Evolutionary conservation across 1,284 basidiomycete species (phyloP).

Genomic region (Apiotrichum domesticum): DNA sequence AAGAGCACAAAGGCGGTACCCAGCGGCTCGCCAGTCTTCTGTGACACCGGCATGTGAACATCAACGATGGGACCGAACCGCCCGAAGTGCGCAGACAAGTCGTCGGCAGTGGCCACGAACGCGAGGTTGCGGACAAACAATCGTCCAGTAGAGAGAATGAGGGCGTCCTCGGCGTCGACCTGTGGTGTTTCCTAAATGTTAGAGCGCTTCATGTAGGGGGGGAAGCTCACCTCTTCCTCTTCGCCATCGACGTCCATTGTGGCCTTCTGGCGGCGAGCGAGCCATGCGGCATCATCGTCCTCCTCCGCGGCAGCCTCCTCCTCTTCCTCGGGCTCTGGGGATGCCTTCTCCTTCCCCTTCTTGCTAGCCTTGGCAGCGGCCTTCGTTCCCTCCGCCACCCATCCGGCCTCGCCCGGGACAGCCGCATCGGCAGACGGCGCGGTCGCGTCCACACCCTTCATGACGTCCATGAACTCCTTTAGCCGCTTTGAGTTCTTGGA

Average conservation of each 20-base stretch:
- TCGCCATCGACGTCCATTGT: conserved; percentile 12
- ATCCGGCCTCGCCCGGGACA: conserved; percentile 31
- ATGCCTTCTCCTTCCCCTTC: conserved; percentile 56
- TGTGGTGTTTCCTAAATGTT: conserved; percentile 2
- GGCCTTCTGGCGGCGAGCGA: conserved; percentile 51
- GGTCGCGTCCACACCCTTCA: conserved; percentile 48
- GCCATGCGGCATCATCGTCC: conserved; percentile 67
- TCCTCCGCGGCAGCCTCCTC: conserved; percentile 58
- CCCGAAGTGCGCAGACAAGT: conserved; percentile 64
- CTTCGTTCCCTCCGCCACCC: conserved; percentile 28
- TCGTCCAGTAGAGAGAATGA: conserved; percentile 70
- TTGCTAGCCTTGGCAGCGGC: conserved; percentile 40
- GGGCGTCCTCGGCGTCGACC: conserved; percentile 49
- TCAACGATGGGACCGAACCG: conserved; percentile 68
- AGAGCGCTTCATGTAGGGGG: too few relatives aligned
- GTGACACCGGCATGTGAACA: conserved; percentile 73
- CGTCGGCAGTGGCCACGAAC: conserved; percentile 70
- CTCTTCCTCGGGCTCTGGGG: conserved; percentile 32
- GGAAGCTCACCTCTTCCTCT: conserved; percentile 14
- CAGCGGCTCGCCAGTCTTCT: conserved; percentile 66
- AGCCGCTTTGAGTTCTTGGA: conserved; percentile 54
- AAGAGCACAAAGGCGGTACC: conserved; percentile 74
- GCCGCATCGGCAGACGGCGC: conserved; percentile 27
- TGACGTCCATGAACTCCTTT: conserved; percentile 50
- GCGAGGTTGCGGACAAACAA: conserved; percentile 88